Percentiles rank a stretch among this genome's conserved stretches.
Evolutionary conservation across 2,329 filamentous ascomycete species (phyloP).

Genomic region (Fusarium albosuccineum): DNA sequence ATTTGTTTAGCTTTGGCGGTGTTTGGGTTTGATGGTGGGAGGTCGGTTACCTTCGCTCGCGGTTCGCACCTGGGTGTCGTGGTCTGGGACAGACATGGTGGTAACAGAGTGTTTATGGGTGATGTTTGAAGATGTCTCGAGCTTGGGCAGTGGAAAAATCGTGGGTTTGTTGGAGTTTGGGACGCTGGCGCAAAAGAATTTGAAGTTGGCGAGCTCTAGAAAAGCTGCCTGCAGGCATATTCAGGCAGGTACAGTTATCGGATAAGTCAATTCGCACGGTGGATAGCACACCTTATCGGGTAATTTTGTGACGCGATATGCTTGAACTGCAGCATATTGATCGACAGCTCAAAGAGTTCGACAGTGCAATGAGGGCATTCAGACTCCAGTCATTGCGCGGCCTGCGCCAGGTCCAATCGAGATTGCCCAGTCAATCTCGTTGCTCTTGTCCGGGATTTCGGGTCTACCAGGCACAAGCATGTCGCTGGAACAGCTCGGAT

Average conservation of each 20-base stretch:
- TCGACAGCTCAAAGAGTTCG: background rate
- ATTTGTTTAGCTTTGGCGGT: slow-evolving; percentile 29
- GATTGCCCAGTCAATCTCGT: slow-evolving; percentile 27
- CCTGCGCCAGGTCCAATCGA: slow-evolving; percentile 38
- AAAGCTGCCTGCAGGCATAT: slow-evolving; percentile 27
- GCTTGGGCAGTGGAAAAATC: background rate
- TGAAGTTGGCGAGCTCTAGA: slow-evolving; percentile 18
- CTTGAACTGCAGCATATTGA: slow-evolving; percentile 6
- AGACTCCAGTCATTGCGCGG: slow-evolving; percentile 45
- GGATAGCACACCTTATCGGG: slow-evolving; percentile 29
- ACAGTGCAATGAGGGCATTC: slow-evolving; percentile 47
- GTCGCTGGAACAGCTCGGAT: slow-evolving; percentile 51
- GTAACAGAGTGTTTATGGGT: background rate
- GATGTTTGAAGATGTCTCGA: background rate
- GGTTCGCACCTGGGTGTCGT: slow-evolving; percentile 59
- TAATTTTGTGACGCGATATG: slow-evolving; percentile 26
- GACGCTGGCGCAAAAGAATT: slow-evolving; percentile 41
- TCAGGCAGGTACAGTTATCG: slow-evolving; percentile 42
- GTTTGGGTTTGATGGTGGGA: background rate
- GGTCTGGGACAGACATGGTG: slow-evolving; percentile 54
- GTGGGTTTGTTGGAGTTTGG: background rate
- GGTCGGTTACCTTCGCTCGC: slow-evolving; percentile 60
- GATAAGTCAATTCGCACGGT: slow-evolving; percentile 35
- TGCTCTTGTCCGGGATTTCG: slow-evolving; percentile 50
- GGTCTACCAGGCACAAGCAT: slow-evolving; percentile 34